Percentiles rank a stretch among this genome's conserved stretches.
Evolutionary conservation across 176 grass and related monocot species (phyloP).

Genomic region (Cenchrus americanus): DNA sequence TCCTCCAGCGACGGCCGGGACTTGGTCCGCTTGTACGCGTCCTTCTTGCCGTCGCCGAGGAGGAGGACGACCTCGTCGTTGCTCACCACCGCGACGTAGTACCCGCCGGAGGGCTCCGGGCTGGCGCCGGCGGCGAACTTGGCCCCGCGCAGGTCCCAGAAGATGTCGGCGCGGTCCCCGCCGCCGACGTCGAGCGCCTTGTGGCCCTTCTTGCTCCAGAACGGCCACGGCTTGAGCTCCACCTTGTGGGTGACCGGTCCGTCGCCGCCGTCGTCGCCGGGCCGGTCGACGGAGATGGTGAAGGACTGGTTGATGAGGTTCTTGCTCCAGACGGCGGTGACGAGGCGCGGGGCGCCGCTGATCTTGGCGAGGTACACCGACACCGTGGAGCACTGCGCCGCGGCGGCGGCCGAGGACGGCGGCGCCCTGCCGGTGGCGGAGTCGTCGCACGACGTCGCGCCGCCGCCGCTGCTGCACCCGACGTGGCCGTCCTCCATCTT

Average conservation of each 20-base stretch:
- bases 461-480: conserved; percentile 6
- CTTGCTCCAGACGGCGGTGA: conserved; percentile 79
- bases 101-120: conserved; percentile 66
- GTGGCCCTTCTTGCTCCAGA: conserved; percentile 88
- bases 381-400: conserved; percentile 74
- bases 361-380: conserved; percentile 68
- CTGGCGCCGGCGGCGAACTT: conserved; percentile 62
- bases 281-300: conserved; percentile 68
- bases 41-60: conserved; percentile 81
- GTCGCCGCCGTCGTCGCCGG: conserved; percentile 7
- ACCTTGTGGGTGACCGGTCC: conserved; percentile 66
- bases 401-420: not conserved
- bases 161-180: conserved; percentile 62
- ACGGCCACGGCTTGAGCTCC: conserved; percentile 96
- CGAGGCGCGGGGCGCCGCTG: conserved; percentile 46
- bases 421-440: conserved; percentile 38
- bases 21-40: conserved; percentile 82
- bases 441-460: conserved; percentile 54
- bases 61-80: conserved; percentile 73
- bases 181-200: conserved; percentile 70
- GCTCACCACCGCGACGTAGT: conserved; percentile 72
- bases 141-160: conserved; percentile 87
- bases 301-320: conserved; percentile 94
- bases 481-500: conserved; percentile 39
- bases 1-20: conserved; percentile 77